Conservation (phyloP, 495 filamentous ascomycete genomes). For the Aspergillus ostianus region DNA sequence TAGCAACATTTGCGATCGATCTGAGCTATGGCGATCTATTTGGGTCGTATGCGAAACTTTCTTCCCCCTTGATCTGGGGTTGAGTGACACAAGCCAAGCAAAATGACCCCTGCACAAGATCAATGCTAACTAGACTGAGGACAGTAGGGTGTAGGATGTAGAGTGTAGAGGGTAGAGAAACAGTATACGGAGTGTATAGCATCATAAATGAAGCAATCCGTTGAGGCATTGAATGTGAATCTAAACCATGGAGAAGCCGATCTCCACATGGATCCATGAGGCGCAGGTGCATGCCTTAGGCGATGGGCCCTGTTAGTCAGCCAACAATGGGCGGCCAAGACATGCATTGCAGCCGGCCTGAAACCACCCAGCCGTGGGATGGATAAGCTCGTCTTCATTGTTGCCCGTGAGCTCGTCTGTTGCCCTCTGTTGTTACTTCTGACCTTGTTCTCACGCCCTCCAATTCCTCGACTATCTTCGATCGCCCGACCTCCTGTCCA, state of each 20-base stretch:
- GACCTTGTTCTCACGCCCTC: not conserved
- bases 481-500: not conserved
- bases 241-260: not conserved
- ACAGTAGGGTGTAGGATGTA: too few relatives aligned
- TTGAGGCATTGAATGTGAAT: not conserved
- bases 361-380: conserved; percentile 18
- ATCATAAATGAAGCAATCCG: too few relatives aligned
- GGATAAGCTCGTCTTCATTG: conserved; percentile 4
- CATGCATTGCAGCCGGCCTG: conserved; percentile 13
- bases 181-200: too few relatives aligned
- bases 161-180: too few relatives aligned
- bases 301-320: conserved; percentile 21
- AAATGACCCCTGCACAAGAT: too few relatives aligned
- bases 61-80: too few relatives aligned
- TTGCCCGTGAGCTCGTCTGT: conserved; percentile 1
- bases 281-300: too few relatives aligned
- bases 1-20: too few relatives aligned
- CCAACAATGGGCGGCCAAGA: conserved; percentile 1
- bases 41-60: too few relatives aligned
- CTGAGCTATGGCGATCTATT: too few relatives aligned
- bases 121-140: too few relatives aligned
- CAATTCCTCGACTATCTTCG: not conserved
- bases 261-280: conserved; percentile 1
- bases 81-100: too few relatives aligned
- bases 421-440: conserved; percentile 10